Evolutionary conservation across 805 yeast genomes (phyloP).

Genomic region (Lachancea mirantina): DNA sequence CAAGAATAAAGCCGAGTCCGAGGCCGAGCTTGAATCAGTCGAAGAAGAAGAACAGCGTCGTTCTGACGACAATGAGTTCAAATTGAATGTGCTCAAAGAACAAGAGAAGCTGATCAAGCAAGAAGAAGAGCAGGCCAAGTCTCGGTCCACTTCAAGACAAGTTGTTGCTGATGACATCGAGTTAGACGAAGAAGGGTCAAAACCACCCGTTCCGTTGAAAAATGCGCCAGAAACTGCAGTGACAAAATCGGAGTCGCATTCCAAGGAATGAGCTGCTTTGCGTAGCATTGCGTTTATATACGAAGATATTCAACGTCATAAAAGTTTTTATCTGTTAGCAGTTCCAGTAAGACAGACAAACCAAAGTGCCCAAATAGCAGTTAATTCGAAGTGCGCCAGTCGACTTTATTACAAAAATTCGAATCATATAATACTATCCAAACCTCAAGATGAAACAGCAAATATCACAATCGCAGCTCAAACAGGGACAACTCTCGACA

Average conservation of each 20-base stretch:
- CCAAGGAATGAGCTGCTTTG: too few relatives aligned
- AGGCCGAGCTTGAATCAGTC: slow-evolving; percentile 8
- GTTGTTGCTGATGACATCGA: slow-evolving; percentile 33
- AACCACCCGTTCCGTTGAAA: slow-evolving; percentile 17
- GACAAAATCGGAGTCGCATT: slow-evolving; percentile 17
- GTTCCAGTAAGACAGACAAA: too few relatives aligned
- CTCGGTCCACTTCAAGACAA: slow-evolving; percentile 15
- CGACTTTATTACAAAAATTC: too few relatives aligned
- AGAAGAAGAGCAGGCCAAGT: slow-evolving; percentile 74
- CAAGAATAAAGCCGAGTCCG: slow-evolving; percentile 11
- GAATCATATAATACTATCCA: too few relatives aligned
- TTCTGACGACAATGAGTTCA: slow-evolving; percentile 46
- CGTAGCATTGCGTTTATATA: too few relatives aligned
- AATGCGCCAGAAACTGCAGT: slow-evolving; percentile 17
- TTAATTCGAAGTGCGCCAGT: too few relatives aligned
- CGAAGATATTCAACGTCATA: too few relatives aligned
- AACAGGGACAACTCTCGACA: too few relatives aligned
- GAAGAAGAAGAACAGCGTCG: slow-evolving; percentile 8
- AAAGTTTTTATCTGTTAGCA: too few relatives aligned
- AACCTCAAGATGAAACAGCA: too few relatives aligned
- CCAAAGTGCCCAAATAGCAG: too few relatives aligned
- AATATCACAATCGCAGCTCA: too few relatives aligned
- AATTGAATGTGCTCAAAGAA: slow-evolving; percentile 66
- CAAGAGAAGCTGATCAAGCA: slow-evolving; percentile 79
- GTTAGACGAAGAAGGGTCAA: slow-evolving; percentile 30